phyloP scores from a whole-genome alignment of 768 basidiomycete species.

The Suillus brevipes region DNA sequence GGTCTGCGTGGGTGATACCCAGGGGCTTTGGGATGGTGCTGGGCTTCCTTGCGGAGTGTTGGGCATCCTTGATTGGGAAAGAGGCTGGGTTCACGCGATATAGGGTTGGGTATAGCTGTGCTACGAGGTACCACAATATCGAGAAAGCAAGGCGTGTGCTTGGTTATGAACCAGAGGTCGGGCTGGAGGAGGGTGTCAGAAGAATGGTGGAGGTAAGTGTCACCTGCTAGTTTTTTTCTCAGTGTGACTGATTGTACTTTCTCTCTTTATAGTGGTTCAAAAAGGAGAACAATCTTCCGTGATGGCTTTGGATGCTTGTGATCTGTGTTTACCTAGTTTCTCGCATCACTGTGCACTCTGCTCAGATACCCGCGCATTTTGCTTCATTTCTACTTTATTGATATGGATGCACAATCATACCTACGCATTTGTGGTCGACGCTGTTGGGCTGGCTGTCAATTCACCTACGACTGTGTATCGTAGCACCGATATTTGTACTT shows the following conservation, averaged over 20 bases:
- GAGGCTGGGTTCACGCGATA: conserved; percentile 85
- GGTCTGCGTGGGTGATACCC: conserved; percentile 50
- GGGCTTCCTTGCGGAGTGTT: conserved; percentile 73
- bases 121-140: conserved; percentile 86
- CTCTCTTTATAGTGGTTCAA: conserved; percentile 30
- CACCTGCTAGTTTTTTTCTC: neutral
- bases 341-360: neutral
- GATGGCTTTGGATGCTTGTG: neutral
- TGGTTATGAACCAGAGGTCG: conserved; percentile 91
- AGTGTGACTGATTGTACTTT: neutral
- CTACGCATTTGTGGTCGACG: neutral
- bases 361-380: neutral
- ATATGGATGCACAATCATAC: neutral
- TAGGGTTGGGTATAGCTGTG: conserved; percentile 79
- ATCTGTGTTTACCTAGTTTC: too few species aligned
- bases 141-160: conserved; percentile 90
- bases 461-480: neutral
- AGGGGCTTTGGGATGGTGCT: conserved; percentile 65
- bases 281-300: conserved; percentile 30
- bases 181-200: conserved; percentile 84
- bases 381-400: neutral
- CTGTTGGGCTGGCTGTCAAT: neutral
- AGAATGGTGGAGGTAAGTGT: conserved; percentile 69
- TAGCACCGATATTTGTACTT: neutral
- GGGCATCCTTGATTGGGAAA: conserved; percentile 70